phyloP scores from a whole-genome alignment of 2,329 filamentous ascomycete genomes.

The Ceratocystis huliohia region DNA sequence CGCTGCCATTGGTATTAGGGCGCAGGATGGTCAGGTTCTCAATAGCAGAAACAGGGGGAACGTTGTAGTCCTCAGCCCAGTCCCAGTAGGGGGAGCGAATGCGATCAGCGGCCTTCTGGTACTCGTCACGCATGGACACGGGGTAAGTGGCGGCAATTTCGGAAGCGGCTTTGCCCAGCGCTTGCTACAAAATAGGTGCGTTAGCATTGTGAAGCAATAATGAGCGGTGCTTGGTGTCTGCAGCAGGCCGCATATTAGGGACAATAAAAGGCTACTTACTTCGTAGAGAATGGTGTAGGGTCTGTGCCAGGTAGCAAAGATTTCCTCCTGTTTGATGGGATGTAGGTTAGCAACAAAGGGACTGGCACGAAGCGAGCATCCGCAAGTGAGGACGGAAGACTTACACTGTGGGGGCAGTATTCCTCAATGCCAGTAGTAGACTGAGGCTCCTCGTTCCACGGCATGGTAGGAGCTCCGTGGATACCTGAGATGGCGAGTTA shows the following conservation, averaged over 20 bases:
- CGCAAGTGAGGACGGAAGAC: conserved; percentile 18
- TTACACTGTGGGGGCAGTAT: conserved; percentile 38
- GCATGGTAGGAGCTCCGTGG: conserved; percentile 32
- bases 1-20: conserved; percentile 27
- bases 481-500: conserved; percentile 26
- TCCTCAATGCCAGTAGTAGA: conserved; percentile 28
- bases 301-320: conserved; percentile 44
- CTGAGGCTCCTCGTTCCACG: conserved; percentile 31
- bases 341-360: neutral
- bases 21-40: conserved; percentile 32
- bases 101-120: conserved; percentile 34
- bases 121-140: conserved; percentile 27
- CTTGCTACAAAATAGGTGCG: conserved; percentile 33
- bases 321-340: conserved; percentile 30
- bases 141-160: conserved; percentile 36
- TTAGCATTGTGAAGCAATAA: neutral
- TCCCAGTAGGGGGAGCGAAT: conserved; percentile 44
- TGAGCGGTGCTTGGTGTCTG: neutral
- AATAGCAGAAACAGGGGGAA: conserved; percentile 33
- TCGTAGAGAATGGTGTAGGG: conserved; percentile 43
- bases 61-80: conserved; percentile 34
- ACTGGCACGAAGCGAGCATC: neutral
- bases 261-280: conserved; percentile 27
- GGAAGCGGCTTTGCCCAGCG: conserved; percentile 36
- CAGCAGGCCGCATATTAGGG: neutral